Base-by-base conservation (phyloP, 352 stramenopile genomes). In the Globisporangium cylindrosporum region DNA sequence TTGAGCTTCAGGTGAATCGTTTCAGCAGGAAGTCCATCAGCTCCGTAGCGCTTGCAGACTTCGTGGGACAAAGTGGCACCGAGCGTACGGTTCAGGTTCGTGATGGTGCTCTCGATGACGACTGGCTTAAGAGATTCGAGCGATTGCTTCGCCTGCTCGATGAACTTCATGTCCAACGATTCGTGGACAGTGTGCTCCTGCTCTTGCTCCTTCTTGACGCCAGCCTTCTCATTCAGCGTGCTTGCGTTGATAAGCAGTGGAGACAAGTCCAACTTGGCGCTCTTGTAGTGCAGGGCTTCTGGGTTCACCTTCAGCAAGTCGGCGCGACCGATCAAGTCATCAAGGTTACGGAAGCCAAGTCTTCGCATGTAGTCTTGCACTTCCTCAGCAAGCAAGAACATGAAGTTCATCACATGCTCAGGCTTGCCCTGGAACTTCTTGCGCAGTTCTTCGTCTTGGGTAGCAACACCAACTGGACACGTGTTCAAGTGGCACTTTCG, bases 361-460 rank as follows among this genome's bases (percentile, higher is more conserved):
- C 69, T 72, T 34, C 78, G 81, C 78, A 91, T 86, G 72, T 89
- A 89, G 57, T 81, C 77, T 54, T 82, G 83, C 65, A 99, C 87
- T 73, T 99, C 96, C 76, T 99, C 95, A 36, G 95, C 96, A 54
- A 99, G 80, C 71, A 99, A 82, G 59, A 97, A 98, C 74, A 99
- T 98, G 77, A 98, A 99, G 77, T 98, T 99, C 56, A 99, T 88
- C 20, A 98, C 97, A 73, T 99, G 95, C 74, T 99, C 95, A 43
- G 96, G 97, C 77, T 98, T 86, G 41, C 97, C 97, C 58, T 87
- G 82, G 76, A 99, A 99, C 73, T 99, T 99, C 69, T 94, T 94
- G 55, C 95, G 85, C 22, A 99, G 82, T 71, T 99, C 93, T 72
- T 94, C 87, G 68, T 99, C 95, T 80, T 99, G 97, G 4, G 97